These are phyloP conservation scores for Fusarium brevicatenulatum DNA, from an alignment of 2,329 filamentous ascomycete genomes.

Conservation along the genomic window DNA sequence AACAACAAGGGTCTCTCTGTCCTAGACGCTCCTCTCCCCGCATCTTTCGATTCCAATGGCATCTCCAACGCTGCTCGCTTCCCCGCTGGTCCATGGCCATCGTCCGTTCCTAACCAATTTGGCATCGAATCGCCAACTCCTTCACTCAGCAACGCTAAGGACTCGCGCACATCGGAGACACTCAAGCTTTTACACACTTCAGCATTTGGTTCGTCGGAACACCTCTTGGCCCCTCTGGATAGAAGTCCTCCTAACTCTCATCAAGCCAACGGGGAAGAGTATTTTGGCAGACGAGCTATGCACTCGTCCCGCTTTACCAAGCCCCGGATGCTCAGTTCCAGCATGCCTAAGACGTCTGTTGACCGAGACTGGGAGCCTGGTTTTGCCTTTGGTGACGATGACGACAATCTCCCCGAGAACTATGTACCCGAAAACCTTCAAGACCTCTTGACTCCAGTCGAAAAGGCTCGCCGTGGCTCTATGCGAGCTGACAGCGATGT, in stretches of 20 bases:
- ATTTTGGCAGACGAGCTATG: constrained; percentile 77
- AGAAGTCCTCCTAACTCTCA: constrained; percentile 62
- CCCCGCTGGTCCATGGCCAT: constrained; percentile 81
- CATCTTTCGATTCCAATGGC: constrained; percentile 95
- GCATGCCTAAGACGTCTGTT: constrained; percentile 72
- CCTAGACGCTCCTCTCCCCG: constrained; percentile 89
- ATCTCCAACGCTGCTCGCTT: constrained; percentile 91
- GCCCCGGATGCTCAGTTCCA: constrained; percentile 74
- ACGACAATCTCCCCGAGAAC: constrained; percentile 59
- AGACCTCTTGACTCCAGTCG: constrained; percentile 72
- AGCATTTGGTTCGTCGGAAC: constrained; percentile 73
- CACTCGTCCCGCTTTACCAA: constrained; percentile 73
- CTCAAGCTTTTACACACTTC: constrained; percentile 73
- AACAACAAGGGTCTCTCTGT: constrained; percentile 82
- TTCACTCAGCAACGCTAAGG: constrained; percentile 72
- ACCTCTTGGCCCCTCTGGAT: constrained; percentile 63
- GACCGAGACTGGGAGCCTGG: constrained; percentile 72
- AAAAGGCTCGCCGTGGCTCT: constrained; percentile 73
- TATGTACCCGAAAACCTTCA: constrained; percentile 80
- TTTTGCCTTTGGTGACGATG: constrained; percentile 84
- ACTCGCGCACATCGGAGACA: constrained; percentile 69
- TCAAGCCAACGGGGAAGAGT: constrained; percentile 65
- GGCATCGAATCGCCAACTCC: constrained; percentile 86
- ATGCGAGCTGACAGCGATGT: constrained; percentile 65
- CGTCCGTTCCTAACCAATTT: constrained; percentile 92